Percentiles rank a stretch among this genome's conserved stretches.
These are phyloP conservation scores for Metschnikowia henanensis DNA, from an alignment of 805 yeast species.

Conservation along the genomic window DNA sequence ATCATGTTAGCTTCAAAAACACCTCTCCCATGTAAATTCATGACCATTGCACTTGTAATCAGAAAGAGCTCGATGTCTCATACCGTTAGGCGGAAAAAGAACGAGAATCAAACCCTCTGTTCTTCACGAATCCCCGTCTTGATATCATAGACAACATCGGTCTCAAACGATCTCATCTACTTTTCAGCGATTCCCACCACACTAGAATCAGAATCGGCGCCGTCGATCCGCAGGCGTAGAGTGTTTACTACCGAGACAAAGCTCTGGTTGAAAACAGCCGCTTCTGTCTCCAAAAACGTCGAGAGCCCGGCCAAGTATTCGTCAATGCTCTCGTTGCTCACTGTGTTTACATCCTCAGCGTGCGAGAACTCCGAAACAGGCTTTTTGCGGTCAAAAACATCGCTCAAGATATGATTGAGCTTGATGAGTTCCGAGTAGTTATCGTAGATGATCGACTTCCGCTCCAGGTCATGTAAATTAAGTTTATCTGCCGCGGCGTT, in stretches of 20 bases:
- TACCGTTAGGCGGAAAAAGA: too few species aligned
- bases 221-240: constrained; percentile 6
- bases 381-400: constrained; percentile 8
- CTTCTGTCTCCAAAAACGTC: constrained; percentile 10
- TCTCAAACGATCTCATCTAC: too few species aligned
- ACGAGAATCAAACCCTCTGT: too few species aligned
- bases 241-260: constrained; percentile 13
- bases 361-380: constrained; percentile 5
- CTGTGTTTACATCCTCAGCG: background rate
- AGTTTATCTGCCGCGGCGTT: constrained; percentile 37
- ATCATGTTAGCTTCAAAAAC: too few species aligned
- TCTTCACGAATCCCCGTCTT: too few species aligned
- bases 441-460: constrained; percentile 71
- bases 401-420: constrained; percentile 53
- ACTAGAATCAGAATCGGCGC: constrained; percentile 16
- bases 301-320: constrained; percentile 10
- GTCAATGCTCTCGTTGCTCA: constrained; percentile 12
- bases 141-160: too few species aligned
- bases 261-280: constrained; percentile 18
- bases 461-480: constrained; percentile 56
- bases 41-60: too few species aligned
- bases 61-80: too few species aligned
- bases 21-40: too few species aligned
- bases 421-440: constrained; percentile 74
- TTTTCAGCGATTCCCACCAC: constrained; percentile 11